Percentiles rank a stretch among this genome's conserved stretches.
These are phyloP conservation scores for Sclerotinia trifoliorum DNA, from an alignment of 2,329 filamentous ascomycete genomes.

Conservation along the genomic window DNA sequence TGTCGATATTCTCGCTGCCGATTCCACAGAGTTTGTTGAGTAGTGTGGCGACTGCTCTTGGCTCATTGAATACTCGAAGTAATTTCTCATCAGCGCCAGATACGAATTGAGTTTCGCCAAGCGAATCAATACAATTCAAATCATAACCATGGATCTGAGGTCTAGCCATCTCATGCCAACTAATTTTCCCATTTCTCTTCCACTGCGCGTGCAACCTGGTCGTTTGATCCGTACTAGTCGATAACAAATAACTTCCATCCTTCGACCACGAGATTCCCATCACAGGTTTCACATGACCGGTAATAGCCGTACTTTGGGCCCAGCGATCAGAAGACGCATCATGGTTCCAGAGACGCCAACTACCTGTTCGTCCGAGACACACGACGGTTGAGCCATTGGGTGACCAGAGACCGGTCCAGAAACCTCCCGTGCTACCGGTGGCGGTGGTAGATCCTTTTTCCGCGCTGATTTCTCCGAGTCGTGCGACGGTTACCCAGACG, in stretches of 20 bases:
- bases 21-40: constrained; percentile 68
- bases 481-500: constrained; percentile 83
- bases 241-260: constrained; percentile 79
- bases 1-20: constrained; percentile 41
- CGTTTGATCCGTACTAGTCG: constrained; percentile 89
- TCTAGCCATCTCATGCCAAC: constrained; percentile 94
- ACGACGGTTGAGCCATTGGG: constrained; percentile 72
- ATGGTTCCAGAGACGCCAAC: constrained; percentile 84
- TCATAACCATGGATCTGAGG: constrained; percentile 99
- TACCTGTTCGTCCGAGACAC: constrained; percentile 85
- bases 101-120: constrained; percentile 75
- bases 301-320: constrained; percentile 73
- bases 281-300: constrained; percentile 80
- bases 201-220: constrained; percentile 83
- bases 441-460: constrained; percentile 96
- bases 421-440: constrained; percentile 91
- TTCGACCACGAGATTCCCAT: constrained; percentile 82
- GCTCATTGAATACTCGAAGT: constrained; percentile 91
- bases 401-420: constrained; percentile 94
- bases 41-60: constrained; percentile 75
- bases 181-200: constrained; percentile 52
- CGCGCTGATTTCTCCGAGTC: constrained; percentile 88
- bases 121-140: constrained; percentile 84
- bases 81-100: constrained; percentile 97
- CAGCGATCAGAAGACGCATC: constrained; percentile 63